A percentile compares a stretch with the other conserved stretches of the same genome.
Conservation (phyloP, 2,329 filamentous ascomycete species). For the Arthrobotrys entomopaga region DNA sequence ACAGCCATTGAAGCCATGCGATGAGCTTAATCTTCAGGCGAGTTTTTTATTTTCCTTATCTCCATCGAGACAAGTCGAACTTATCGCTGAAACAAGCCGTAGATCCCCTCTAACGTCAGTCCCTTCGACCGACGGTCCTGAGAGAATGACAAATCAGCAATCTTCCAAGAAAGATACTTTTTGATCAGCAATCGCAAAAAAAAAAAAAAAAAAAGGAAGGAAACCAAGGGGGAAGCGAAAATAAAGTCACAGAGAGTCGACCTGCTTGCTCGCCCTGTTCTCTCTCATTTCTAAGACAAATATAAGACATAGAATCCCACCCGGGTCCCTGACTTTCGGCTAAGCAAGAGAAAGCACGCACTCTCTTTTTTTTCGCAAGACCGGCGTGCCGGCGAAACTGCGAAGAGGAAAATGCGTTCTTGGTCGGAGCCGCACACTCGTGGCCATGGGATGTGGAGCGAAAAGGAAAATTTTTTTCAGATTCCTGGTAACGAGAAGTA, state of each 20-base stretch:
- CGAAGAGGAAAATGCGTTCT: not conserved
- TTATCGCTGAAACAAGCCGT: constrained; percentile 7
- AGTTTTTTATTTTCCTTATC: constrained; percentile 21
- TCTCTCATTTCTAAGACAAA: constrained; percentile 36
- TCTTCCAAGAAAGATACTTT: not conserved
- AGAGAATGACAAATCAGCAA: constrained; percentile 40
- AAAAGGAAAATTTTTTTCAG: constrained; percentile 41
- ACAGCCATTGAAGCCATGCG: constrained; percentile 11
- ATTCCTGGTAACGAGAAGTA: constrained; percentile 54
- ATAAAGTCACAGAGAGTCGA: not conserved
- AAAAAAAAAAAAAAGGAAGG: not conserved
- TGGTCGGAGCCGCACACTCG: constrained; percentile 37
- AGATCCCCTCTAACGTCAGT: constrained; percentile 16
- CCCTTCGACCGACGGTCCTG: constrained; percentile 10
- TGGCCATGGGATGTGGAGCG: constrained; percentile 26
- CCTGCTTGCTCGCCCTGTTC: not conserved
- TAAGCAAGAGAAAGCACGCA: constrained; percentile 10
- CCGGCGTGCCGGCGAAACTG: too few relatives aligned
- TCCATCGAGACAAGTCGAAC: constrained; percentile 17
- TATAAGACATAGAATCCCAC: constrained; percentile 26
- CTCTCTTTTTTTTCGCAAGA: too few relatives aligned
- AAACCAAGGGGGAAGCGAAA: not conserved
- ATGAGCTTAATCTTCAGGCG: constrained; percentile 18
- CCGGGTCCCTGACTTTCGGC: constrained; percentile 49
- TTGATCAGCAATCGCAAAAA: constrained; percentile 3